Conservation (phyloP, 306 rosid species). For the Lathyrus tuberosus region DNA sequence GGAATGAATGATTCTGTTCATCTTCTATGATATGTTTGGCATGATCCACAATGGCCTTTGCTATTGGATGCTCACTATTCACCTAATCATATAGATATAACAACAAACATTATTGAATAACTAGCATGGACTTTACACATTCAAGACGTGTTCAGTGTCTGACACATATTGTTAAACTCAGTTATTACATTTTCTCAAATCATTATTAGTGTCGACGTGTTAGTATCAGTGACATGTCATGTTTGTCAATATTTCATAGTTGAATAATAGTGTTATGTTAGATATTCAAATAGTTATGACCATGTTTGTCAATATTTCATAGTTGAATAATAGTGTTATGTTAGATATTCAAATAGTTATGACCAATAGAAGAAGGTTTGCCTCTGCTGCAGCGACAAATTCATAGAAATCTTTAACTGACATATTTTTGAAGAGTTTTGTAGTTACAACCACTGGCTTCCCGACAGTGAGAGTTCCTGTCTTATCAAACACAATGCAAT, state of each 20-base stretch:
- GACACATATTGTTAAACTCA: no score
- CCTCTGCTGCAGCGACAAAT: slow-evolving; percentile 85
- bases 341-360: no score
- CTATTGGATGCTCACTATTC: slow-evolving; percentile 90
- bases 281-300: no score
- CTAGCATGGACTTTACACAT: no score
- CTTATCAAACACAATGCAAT: slow-evolving; percentile 87
- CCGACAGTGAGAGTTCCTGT: slow-evolving; percentile 92
- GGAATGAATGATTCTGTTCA: slow-evolving; percentile 56
- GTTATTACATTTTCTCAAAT: no score
- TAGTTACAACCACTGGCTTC: slow-evolving; percentile 71
- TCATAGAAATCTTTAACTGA: slow-evolving; percentile 52
- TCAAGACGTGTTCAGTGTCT: no score
- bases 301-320: no score
- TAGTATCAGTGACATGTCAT: not conserved
- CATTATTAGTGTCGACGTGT: no score
- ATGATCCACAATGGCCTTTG: slow-evolving; percentile 74
- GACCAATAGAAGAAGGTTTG: slow-evolving; percentile 23
- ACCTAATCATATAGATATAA: slow-evolving; percentile 51
- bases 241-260: no score
- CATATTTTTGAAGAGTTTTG: slow-evolving; percentile 48
- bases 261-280: no score
- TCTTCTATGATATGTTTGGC: slow-evolving; percentile 58
- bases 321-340: no score
- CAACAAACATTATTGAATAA: slow-evolving; percentile 2